These are phyloP conservation scores for Pleurostoma richardsiae DNA, from an alignment of 2,329 filamentous ascomycete genomes.

Conservation along the genomic window DNA sequence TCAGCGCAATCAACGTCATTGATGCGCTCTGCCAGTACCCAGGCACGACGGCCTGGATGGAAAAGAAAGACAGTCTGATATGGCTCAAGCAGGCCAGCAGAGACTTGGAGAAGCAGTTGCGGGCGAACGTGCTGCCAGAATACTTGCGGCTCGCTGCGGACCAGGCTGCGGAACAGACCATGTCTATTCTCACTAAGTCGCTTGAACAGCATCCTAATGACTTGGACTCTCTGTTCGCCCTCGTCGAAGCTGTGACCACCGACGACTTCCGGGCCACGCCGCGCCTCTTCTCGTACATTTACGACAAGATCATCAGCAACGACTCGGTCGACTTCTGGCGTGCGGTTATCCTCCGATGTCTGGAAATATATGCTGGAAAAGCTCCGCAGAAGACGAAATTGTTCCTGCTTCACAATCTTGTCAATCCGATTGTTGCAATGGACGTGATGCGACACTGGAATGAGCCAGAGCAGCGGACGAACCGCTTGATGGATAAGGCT, in stretches of 20 bases:
- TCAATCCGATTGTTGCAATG: conserved; percentile 95
- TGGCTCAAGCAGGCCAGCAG: conserved; percentile 66
- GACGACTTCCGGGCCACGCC: conserved; percentile 78
- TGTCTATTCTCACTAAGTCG: conserved; percentile 78
- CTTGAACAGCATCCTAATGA: conserved; percentile 70
- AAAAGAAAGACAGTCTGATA: conserved; percentile 54
- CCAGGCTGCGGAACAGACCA: conserved; percentile 83
- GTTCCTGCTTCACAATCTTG: conserved; percentile 84
- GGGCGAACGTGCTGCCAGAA: conserved; percentile 63
- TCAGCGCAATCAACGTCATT: conserved; percentile 85
- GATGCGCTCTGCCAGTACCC: conserved; percentile 69
- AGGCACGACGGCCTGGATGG: conserved; percentile 66
- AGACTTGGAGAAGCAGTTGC: conserved; percentile 71
- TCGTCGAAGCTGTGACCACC: conserved; percentile 78
- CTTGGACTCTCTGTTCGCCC: conserved; percentile 75
- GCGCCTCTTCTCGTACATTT: conserved; percentile 75
- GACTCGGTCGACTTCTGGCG: conserved; percentile 84
- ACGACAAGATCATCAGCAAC: conserved; percentile 75
- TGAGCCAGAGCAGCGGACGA: conserved; percentile 39
- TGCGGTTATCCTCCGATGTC: conserved; percentile 73
- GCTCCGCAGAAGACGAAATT: conserved; percentile 87
- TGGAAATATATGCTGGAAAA: conserved; percentile 81
- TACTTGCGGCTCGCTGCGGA: conserved; percentile 77
- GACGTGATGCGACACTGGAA: conserved; percentile 85
- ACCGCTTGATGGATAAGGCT: conserved; percentile 73